Conservation (phyloP, 345 rosid genomes). For the Odontarrhena argentea region DNA sequence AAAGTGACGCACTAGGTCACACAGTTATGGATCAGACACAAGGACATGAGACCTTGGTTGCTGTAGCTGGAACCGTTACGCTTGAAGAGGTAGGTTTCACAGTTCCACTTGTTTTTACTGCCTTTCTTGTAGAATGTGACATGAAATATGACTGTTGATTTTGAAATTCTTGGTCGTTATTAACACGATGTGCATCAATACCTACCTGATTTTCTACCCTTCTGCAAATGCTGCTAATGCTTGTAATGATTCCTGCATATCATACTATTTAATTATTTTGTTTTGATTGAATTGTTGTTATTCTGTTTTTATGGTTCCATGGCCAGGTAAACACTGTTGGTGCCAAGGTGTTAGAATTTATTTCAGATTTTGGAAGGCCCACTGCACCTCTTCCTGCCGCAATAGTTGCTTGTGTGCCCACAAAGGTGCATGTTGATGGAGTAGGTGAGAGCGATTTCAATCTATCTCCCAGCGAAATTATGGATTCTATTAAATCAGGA, state of each 20-base stretch:
- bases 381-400: conserved; percentile 96
- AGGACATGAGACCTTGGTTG: conserved; percentile 90
- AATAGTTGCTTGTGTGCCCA: conserved; percentile 96
- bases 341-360: conserved; percentile 83
- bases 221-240: not conserved
- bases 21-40: conserved; percentile 97
- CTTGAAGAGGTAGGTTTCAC: conserved; percentile 78
- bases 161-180: conserved; percentile 11
- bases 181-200: conserved; percentile 11
- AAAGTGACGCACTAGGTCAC: conserved; percentile 96
- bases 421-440: conserved; percentile 78
- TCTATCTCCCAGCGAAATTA: conserved; percentile 71
- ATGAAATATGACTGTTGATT: not conserved
- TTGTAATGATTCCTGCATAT: not conserved
- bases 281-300: conserved; percentile 1
- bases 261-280: not conserved
- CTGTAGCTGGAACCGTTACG: conserved; percentile 83
- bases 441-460: conserved; percentile 84
- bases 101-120: conserved; percentile 7
- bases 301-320: conserved; percentile 22
- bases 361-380: conserved; percentile 93
- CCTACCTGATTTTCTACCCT: conserved; percentile 12
- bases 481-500: conserved; percentile 75
- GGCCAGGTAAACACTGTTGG: conserved; percentile 88
- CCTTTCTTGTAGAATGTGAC: conserved; percentile 15